Evolutionary conservation across 83 land plant species (phyloP).

Genomic region (Thuja plicata): DNA sequence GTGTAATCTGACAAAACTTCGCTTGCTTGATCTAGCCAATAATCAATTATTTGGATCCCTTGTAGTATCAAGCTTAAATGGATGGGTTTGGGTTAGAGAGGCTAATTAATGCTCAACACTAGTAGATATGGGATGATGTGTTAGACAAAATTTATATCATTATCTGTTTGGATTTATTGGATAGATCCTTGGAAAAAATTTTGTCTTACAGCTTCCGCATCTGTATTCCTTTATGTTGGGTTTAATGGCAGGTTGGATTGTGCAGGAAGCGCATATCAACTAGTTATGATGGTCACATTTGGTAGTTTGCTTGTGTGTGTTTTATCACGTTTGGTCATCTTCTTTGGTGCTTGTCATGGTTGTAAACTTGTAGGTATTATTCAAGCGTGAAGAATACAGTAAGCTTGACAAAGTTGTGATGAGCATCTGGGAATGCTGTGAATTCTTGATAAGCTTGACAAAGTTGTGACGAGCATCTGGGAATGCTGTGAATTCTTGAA

Average conservation of each 20-base stretch:
- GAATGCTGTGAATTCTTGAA: too few species aligned
- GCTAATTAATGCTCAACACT: too few species aligned
- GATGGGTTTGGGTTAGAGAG: too few species aligned
- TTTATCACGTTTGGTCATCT: constrained; percentile 3
- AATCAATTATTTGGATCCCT: constrained; percentile 7
- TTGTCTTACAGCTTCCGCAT: too few species aligned
- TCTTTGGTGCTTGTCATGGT: not conserved
- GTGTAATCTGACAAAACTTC: constrained; percentile 31
- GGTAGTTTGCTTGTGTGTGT: not conserved
- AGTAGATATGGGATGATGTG: too few species aligned
- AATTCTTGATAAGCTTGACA: constrained; percentile 39
- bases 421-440: constrained; percentile 95
- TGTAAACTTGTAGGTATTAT: constrained; percentile 64
- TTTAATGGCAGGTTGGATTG: constrained; percentile 8
- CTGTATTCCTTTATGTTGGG: not conserved
- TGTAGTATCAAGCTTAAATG: too few species aligned
- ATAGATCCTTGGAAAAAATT: too few species aligned
- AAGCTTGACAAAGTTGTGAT: constrained; percentile 59
- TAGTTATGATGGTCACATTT: constrained; percentile 6
- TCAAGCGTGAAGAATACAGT: constrained; percentile 67
- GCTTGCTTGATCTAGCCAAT: constrained; percentile 39
- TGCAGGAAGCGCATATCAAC: not conserved
- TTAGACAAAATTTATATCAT: too few species aligned
- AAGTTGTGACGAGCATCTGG: too few species aligned
- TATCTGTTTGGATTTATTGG: too few species aligned